Evolutionary conservation across 441 rosid genomes (phyloP).

Genomic region (Geranium incanum): DNA sequence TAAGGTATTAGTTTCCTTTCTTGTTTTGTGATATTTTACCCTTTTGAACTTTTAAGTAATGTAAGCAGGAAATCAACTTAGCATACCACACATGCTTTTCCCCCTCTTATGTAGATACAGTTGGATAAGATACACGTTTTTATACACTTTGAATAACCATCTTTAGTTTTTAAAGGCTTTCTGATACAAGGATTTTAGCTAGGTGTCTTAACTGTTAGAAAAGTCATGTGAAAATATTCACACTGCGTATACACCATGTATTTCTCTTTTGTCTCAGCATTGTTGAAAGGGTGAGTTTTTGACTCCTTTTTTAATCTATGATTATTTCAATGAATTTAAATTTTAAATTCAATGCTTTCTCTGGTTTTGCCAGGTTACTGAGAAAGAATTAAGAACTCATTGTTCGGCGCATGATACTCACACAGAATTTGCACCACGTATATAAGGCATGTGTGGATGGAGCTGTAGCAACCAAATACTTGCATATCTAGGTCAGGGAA

Average conservation of each 20-base stretch:
- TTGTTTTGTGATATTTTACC: neutral
- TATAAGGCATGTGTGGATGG: neutral
- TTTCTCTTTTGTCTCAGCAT: neutral
- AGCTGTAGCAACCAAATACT: slow-evolving; percentile 2
- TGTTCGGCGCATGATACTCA: neutral
- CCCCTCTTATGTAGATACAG: neutral
- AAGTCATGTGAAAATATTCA: neutral
- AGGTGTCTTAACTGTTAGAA: neutral
- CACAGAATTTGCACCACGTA: neutral
- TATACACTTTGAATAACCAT: neutral
- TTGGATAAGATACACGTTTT: neutral
- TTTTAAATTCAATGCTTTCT: neutral
- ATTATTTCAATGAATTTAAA: neutral
- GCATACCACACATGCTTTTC: neutral
- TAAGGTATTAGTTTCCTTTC: neutral
- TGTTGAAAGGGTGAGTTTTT: neutral
- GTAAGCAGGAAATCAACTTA: neutral
- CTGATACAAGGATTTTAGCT: neutral
- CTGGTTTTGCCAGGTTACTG: neutral
- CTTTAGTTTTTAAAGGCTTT: neutral
- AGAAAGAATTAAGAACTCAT: neutral
- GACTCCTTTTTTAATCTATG: neutral
- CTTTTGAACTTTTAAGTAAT: neutral
- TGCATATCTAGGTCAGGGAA: slow-evolving; percentile 4
- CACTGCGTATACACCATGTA: neutral